A percentile compares a stretch with the other conserved stretches of the same genome.
phyloP scores from a whole-genome alignment of 495 filamentous ascomycete species.

The Tuber indicum region DNA sequence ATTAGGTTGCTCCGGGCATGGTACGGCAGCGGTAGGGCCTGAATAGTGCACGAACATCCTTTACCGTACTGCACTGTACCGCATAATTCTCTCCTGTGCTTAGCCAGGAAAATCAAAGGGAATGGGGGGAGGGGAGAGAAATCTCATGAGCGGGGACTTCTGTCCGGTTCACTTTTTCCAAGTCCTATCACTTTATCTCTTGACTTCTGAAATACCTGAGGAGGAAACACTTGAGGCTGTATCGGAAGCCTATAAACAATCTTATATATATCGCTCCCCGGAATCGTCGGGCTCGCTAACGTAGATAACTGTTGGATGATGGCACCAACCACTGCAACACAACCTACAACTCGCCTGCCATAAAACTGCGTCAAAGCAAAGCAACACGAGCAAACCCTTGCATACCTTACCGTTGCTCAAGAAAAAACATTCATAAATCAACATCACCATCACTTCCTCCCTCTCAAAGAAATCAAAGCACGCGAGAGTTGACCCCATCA shows the following conservation, averaged over 20 bases:
- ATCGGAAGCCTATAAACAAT: neutral
- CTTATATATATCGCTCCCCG: neutral
- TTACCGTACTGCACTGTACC: too few species aligned
- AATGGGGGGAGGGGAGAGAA: neutral
- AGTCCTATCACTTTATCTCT: neutral
- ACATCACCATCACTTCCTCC: neutral
- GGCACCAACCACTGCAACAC: neutral
- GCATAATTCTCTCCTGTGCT: neutral
- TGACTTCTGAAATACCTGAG: neutral
- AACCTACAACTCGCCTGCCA: neutral
- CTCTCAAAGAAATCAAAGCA: neutral
- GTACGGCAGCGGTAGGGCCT: neutral
- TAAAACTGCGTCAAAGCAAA: conserved; percentile 6
- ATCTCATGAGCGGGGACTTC: neutral
- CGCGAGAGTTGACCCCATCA: neutral
- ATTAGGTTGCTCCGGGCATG: neutral
- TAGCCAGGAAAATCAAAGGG: neutral
- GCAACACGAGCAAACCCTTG: conserved; percentile 5
- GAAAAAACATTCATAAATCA: neutral
- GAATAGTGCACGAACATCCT: neutral
- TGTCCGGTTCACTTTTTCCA: neutral
- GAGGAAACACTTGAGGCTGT: neutral
- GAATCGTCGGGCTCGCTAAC: neutral
- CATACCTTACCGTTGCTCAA: neutral
- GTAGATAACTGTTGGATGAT: neutral